Base-by-base conservation (phyloP, 306 rosid genomes). In the Corylus avellana region DNA sequence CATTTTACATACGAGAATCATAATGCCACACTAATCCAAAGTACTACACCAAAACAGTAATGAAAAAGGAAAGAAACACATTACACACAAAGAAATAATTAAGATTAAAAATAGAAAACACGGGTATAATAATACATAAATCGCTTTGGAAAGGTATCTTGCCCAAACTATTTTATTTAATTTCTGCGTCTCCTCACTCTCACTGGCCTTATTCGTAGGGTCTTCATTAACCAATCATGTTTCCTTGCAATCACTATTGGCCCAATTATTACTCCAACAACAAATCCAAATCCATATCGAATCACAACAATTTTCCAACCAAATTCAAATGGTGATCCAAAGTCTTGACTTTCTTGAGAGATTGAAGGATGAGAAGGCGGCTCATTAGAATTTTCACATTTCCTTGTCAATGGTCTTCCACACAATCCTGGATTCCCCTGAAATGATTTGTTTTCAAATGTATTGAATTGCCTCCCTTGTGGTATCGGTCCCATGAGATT, bases 391-490 rank as follows among this genome's bases (percentile, higher is more conserved):
- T 17, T 44, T 18, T 8, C 83, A 70, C 86, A 83, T 39, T 78
- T 67, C n/a, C 74, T 74, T 63, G 74, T 8, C 18, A 75, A 57
- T 5, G 80, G 83, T 4, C 7, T 35, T 11, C 75, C 76, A 55
- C 85, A 77, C 13, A 82, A 47, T 46, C 78, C 72, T 4, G 11
- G 8, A 9, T 77, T 82, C 2, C 64, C 82, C 48, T 16, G 68
- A 42, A 17, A 83, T 2, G 83, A 80, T 18, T 48, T 67, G 48
- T 25, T 72, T 1, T 49, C 58, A 16, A 84, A 77, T 5, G 63
- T 76, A 17, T 58, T 58, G 25, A 83, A 39, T 27, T 83, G 63
- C 0, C 17, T 7, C 63, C 63, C 63, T 20, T 57, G 29, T 57
- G 63, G 63, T 20, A 57, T 57, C 20, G 32, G 63, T 7, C 63